Evolutionary conservation across 83 land plant genomes (phyloP).

Genomic region (Thuja plicata): DNA sequence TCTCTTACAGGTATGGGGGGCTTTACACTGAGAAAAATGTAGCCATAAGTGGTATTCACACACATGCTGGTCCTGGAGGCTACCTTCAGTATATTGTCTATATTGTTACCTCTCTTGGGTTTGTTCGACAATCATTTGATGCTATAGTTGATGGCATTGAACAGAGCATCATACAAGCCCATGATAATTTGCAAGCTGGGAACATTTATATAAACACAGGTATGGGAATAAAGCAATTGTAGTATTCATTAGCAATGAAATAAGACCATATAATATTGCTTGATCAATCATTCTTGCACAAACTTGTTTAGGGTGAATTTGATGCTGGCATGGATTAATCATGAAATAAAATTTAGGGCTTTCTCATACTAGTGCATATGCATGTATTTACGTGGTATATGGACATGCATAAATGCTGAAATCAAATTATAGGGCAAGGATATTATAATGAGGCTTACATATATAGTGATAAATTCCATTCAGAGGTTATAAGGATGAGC

Average conservation of each 20-base stretch:
- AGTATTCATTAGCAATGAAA: neutral
- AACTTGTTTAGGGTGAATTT: neutral
- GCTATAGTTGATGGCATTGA: constrained; percentile 74
- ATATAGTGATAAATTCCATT: too few species aligned
- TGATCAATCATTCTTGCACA: neutral
- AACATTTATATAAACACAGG: constrained; percentile 71
- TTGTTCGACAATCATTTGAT: constrained; percentile 79
- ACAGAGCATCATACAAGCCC: constrained; percentile 65
- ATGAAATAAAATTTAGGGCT: too few species aligned
- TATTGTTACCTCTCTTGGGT: constrained; percentile 74
- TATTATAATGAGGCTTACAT: too few species aligned
- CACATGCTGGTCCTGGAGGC: constrained; percentile 90
- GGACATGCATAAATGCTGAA: too few species aligned
- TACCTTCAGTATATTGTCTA: constrained; percentile 79
- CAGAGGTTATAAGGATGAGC: too few species aligned
- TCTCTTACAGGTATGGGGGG: constrained; percentile 61
- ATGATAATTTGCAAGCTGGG: constrained; percentile 67
- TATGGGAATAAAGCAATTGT: constrained; percentile 3
- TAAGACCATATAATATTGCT: neutral
- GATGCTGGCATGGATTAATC: neutral
- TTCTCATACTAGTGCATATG: too few species aligned
- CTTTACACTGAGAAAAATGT: constrained; percentile 71
- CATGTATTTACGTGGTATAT: too few species aligned
- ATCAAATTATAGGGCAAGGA: too few species aligned
- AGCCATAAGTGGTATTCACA: constrained; percentile 86